A percentile compares a stretch with the other conserved stretches of the same genome.
Conservation (phyloP, 805 yeast genomes). For the Pichia occidentalis region DNA sequence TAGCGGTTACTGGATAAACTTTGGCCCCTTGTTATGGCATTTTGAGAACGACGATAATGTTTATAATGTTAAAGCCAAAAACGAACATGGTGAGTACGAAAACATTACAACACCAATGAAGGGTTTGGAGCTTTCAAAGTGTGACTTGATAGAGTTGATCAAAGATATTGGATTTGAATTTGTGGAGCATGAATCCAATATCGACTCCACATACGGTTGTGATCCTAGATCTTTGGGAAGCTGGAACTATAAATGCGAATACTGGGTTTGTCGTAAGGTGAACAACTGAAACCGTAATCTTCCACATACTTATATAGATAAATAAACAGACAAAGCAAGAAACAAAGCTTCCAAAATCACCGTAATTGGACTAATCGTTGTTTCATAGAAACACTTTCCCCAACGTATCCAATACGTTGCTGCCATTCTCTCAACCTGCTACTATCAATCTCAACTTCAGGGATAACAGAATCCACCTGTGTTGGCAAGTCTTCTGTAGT, state of each 20-base stretch:
- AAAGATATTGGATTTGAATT: constrained; percentile 46
- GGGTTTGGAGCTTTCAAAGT: constrained; percentile 56
- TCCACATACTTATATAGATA: neutral
- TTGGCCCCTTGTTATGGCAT: constrained; percentile 71
- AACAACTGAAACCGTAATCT: no score
- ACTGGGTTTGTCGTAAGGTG: constrained; percentile 49
- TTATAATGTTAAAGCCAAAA: constrained; percentile 19
- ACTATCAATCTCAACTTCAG: constrained; percentile 12
- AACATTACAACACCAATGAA: constrained; percentile 32
- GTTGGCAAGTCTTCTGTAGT: constrained; percentile 1
- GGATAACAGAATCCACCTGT: neutral
- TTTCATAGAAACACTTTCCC: constrained; percentile 4
- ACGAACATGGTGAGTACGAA: constrained; percentile 19
- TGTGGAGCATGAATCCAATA: constrained; percentile 35
- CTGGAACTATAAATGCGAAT: constrained; percentile 57
- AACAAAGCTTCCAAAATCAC: neutral
- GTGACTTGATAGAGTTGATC: constrained; percentile 45
- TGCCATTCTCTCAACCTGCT: constrained; percentile 20
- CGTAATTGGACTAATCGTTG: constrained; percentile 6
- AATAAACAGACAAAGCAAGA: neutral
- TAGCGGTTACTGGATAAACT: constrained; percentile 53
- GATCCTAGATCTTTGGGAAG: constrained; percentile 46
- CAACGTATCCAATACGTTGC: constrained; percentile 14
- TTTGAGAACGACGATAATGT: constrained; percentile 45
- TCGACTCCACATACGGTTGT: constrained; percentile 47